Evolutionary conservation across 83 land plant genomes (phyloP), one percentile per base, ranked within the genome.

Genomic region (Diphasiastrum complanatum): DNA sequence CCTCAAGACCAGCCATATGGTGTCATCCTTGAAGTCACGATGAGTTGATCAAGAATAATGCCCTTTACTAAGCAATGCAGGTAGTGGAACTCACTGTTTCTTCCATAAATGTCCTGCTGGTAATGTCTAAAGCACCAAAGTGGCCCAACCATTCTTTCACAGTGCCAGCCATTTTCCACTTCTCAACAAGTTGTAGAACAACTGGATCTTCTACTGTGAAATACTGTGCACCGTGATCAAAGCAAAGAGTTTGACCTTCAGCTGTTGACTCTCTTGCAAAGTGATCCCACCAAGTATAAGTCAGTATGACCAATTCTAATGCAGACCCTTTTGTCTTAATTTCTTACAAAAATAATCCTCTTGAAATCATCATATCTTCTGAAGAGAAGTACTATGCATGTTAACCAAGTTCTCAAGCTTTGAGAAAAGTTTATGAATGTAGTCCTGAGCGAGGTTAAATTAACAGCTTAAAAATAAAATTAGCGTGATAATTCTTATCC

Each of bases 181-280:
- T 77, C 5, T 59, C 55, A 43, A 82, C 82, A n/a, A 88, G 35
- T 5, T 63, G 38, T 73, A 65, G 50, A 25, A 80, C 81, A 34
- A 63, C 80, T 40, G 74, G 18, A 29, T 71, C 53, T 33, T 46
- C 75, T 8, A 75, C 81, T 19, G 77, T 75, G 67, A 89, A 85
- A 51, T 50, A 82, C 5, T 88, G 90, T n/a, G 95, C 83, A 14
- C 95, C 95, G 56, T 85, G 95, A 48, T 89, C 95, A 49, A 85
- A 85, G 25, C 57, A 43, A 27, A 80, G 49, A 60, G 79, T 81
- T 51, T 54, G 72, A 52, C 95, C 95, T 70, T 89, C 90, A 35
- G 74, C 75, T 29, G 59, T 30, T 30, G 34, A 57, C 52, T 88
- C 95, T 58, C 95, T 88, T 45, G 19, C 47, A 2, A 11, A 56